Base-by-base conservation (phyloP, 768 basidiomycete genomes). In the Basidioascus undulatus region DNA sequence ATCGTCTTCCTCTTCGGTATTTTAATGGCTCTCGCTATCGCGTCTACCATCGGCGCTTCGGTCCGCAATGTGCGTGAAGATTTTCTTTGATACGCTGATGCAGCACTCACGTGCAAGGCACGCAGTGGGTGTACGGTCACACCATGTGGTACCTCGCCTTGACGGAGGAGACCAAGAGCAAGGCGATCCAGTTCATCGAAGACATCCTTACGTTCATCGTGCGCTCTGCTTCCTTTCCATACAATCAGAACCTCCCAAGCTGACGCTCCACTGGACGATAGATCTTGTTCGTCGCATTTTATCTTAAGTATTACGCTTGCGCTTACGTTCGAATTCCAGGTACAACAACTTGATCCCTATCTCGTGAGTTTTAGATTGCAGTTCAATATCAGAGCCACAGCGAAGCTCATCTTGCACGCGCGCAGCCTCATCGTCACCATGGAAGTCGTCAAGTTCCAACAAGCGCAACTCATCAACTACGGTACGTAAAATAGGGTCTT, bases 311-410 rank as follows among this genome's bases (percentile, higher is more conserved):
- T n/a, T n/a, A n/a, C n/a, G n/a, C n/a, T n/a, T n/a, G n/a, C n/a
- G n/a, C n/a, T n/a, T n/a, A n/a, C n/a, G n/a, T n/a, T n/a, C n/a
- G n/a, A n/a, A n/a, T n/a, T n/a, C n/a, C n/a, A n/a, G n/a, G 31
- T 96, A 94, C 66, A 96, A 94, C 64, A 98, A 96, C 62, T 68
- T 98, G 50, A 96, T 98, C 45, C 89, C 89, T 4, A 98, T 98
- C 53, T 96, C 89, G 42, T 62, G 39, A 35, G 60, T 53, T 15
- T 3, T 30, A 20, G 7, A 25, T 18, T 39, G 7, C 11, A 10
- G 9, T 41, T 16, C 19, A 36, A 10, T 9, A 36, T 36, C 12
- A 36, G 19, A 21, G 8, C 12, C 15, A 18, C 6, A 13, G 25
- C 21, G 15, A 30, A 16, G 9, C 15, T 44, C 40, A 30, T 15